Evolutionary conservation across 495 filamentous ascomycete genomes (phyloP), one percentile per base, ranked within the genome.

Genomic region (Xylaria sp.): DNA sequence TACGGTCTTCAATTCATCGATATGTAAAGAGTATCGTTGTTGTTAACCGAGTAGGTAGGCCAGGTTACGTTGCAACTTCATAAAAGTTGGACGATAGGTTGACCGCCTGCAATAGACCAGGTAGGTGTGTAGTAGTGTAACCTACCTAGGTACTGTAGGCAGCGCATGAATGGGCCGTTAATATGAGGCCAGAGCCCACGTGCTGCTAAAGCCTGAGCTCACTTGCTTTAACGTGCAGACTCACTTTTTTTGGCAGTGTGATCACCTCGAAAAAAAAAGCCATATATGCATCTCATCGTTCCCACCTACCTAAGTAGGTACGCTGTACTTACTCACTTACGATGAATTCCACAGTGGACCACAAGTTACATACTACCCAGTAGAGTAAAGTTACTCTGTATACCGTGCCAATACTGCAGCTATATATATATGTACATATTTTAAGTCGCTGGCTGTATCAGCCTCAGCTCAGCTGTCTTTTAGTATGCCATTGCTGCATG

Each of bases 381-480:
- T n/a, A n/a, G n/a, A n/a, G n/a, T n/a, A 21, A 15, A 24, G 48
- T 21, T 61, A 37, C 3, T 40, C 40, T 2, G 19, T 24, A 37
- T 26, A 44, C 59, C 24, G 21, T 24, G 24, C 58, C 9, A 8
- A 43, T 7, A 29, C 15, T 21, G 2, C 31, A 14, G 9, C 46
- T 40, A 44, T n/a, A n/a, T n/a, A n/a, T n/a, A n/a, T n/a, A n/a
- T 31, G 35, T 65, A n/a, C n/a, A 33, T 24, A 5, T 40, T 52
- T 3, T 41, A 11, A 67, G 41, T 37, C 29, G 12, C 5, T 15
- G 29, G 19, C 5, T 15, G 26, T 37, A 44, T 69, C 67, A 69
- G 67, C 67, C 67, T 61, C 67, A 61, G 55, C 67, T 61, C 67
- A 61, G 55, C 55, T 68, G 52, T 21, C 40, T 46, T 43, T 40